Base-by-base conservation (phyloP, 2,329 filamentous ascomycete species). In the Neocatenulostroma microsporum region DNA sequence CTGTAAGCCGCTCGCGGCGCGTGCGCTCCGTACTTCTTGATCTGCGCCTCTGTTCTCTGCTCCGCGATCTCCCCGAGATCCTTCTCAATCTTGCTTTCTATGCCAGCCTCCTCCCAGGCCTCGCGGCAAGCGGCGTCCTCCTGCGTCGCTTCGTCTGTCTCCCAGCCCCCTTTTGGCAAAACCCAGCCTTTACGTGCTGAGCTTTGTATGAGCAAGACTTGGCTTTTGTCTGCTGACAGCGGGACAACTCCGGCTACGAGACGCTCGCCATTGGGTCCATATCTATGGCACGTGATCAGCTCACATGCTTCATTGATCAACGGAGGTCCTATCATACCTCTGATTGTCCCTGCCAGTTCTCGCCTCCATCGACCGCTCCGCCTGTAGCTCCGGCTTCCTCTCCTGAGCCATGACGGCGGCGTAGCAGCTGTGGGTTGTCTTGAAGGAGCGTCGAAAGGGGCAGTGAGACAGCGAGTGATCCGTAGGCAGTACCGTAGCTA, bases 41-140 rank as follows among this genome's bases (percentile, higher is more conserved):
- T 56, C 42, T 53, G 45, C 14, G 51, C 42, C 34, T 56, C 55
- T n/a, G 47, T 53, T 24, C 87, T 78, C 60, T 79, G 83, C 64
- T 98, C 91, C 37, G 80, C 69, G 51, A 98, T 94, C 47, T 82
- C 74, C 46, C 88, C 88, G 34, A 98, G 74, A 61, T 94, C 86
- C 59, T 81, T 82, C 53, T 82, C 80, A 61, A 95, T 80, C 41
- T 76, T 81, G 62, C 89, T 84, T 53, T 83, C 72, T 55, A 96
- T 93, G 54, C 91, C 91, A 27, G 88, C 91, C 67, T 96, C 91
- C 68, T 96, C 91, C 91, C 91, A 96, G 43, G 91, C 91, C 64
- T 98, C 91, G 50, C 91, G 72, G 70, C 70, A 82, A 33, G 78
- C 78, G 38, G 91, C 91, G 39, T 91, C 84, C 60, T 89, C 76